Percentiles rank a stretch among this genome's conserved stretches.
phyloP scores from a whole-genome alignment of 1,284 basidiomycete genomes.

The Sanghuangporus baumii region DNA sequence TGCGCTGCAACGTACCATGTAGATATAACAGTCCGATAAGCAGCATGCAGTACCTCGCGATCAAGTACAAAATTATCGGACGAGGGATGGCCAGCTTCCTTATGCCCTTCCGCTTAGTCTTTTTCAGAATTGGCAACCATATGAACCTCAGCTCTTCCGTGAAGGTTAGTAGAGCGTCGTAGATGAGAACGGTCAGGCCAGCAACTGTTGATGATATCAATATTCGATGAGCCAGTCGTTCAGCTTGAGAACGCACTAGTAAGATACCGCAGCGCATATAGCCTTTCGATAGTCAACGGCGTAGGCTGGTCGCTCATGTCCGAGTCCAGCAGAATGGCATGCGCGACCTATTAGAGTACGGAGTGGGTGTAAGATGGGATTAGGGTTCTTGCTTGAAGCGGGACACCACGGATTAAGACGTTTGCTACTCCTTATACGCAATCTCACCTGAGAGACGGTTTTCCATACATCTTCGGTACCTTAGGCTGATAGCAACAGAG shows the following conservation, averaged over 20 bases:
- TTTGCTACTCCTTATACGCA: no score
- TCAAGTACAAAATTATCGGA: background rate
- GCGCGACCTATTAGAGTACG: background rate
- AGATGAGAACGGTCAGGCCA: conserved; percentile 5
- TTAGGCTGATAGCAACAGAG: no score
- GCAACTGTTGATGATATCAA: background rate
- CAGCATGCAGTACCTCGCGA: conserved; percentile 6
- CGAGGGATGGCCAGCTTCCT: background rate
- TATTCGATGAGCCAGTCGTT: no score
- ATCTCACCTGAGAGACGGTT: no score
- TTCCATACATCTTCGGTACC: no score
- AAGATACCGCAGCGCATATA: conserved; percentile 10
- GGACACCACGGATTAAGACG: no score
- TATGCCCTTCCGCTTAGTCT: background rate
- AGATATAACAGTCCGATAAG: conserved; percentile 6
- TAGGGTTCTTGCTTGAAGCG: background rate
- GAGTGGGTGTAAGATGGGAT: background rate
- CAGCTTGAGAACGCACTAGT: background rate
- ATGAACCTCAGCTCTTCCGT: conserved; percentile 5
- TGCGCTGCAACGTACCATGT: background rate
- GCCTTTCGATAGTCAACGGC: background rate
- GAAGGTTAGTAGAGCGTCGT: conserved; percentile 9
- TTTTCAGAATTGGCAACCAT: background rate
- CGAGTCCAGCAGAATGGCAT: background rate
- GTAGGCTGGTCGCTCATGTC: background rate